Evolutionary conservation across 495 filamentous ascomycete genomes (phyloP), one percentile per base, ranked within the genome.

Genomic region (Hypoxylon fuscum): DNA sequence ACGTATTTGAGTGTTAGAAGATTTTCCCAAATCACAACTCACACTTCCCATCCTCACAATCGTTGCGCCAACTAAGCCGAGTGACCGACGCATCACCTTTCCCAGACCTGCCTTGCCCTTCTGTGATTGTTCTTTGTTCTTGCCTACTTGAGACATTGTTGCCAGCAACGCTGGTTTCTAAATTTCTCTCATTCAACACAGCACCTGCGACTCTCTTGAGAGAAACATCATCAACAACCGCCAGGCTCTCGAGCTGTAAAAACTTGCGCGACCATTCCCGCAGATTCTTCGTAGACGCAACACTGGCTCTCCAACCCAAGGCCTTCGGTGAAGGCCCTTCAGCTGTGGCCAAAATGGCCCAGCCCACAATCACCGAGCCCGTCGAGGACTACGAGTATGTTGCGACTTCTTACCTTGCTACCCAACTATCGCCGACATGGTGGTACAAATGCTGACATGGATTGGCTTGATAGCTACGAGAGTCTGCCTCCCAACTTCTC

Each of bases 341-440:
- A 77, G 82, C 79, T 75, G 81, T 76, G 77, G 79, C 78, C 77
- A 73, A 76, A 62, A 85, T 85, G 83, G 81, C 83, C 78, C 81
- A 81, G 80, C 82, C 81, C 70, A 76, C 80, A 71, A 72, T 72
- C 74, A 79, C 73, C 74, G 79, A 83, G 66, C 77, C 76, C 52
- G 77, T 71, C 59, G 82, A 84, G 69, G 83, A 85, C 52, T 84
- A 83, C 66, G 83, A 85, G 79, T 86, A 79, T 55, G 79, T 80
- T 49, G 44, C 22, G 23, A 17, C 38, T 38, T 48, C 17, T 29
- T n/a, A 29, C 42, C 45, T 45, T 34, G 14, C 22, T 29, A 27
- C 10, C 9, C n/a, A n/a, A n/a, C n/a, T n/a, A n/a, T 44, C 12
- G 8, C 22, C 42, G 9, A 23, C 43, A 17, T 10, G 9, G 15